Conservation (phyloP, 257 asterid species). For the Mitragyna speciosa region DNA sequence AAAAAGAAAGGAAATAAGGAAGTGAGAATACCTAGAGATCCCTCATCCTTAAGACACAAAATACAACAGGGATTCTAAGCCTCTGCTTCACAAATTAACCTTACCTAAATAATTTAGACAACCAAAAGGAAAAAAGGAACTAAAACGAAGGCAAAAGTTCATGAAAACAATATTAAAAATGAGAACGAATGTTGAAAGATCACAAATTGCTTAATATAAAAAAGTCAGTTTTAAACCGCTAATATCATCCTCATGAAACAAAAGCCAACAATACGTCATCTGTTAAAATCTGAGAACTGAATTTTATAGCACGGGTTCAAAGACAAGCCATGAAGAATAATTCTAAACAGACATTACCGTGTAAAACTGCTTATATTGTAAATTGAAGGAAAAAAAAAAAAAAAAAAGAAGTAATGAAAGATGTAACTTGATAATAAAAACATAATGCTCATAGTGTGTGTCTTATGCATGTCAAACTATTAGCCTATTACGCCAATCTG, state of each 20-base stretch:
- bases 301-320: background rate
- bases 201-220: background rate
- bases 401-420: background rate
- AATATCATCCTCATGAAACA: background rate
- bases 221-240: background rate
- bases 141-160: background rate
- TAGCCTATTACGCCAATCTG: background rate
- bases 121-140: too few species aligned
- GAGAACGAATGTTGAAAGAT: background rate
- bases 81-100: too few species aligned
- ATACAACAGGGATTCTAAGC: background rate
- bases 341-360: background rate
- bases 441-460: background rate
- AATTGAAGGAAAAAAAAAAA: background rate
- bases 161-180: background rate
- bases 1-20: background rate
- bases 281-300: background rate
- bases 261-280: background rate
- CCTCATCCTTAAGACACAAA: background rate
- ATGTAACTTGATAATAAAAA: background rate
- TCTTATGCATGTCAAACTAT: background rate
- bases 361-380: background rate
- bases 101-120: too few species aligned
- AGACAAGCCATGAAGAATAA: background rate
- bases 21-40: background rate